These are phyloP conservation scores for Royoungia palumana DNA, from an alignment of 768 basidiomycete species.

Conservation along the genomic window DNA sequence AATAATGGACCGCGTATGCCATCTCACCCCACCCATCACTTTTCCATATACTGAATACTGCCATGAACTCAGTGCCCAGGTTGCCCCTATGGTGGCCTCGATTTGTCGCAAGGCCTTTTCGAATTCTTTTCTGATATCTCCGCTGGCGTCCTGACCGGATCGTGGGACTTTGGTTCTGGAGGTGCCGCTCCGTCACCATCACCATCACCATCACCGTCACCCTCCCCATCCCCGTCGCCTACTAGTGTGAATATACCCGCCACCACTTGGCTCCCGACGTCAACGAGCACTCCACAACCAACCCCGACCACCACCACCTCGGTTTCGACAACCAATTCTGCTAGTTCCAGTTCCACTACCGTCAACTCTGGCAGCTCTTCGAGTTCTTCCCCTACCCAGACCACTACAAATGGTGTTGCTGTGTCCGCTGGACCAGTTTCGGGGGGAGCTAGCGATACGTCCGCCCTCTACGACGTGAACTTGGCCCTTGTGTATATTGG, in stretches of 20 bases:
- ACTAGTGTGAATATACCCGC: conserved; percentile 5
- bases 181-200: conserved; percentile 21
- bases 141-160: conserved; percentile 54
- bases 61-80: conserved; percentile 51
- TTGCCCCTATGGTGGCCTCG: conserved; percentile 64
- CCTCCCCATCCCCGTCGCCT: conserved; percentile 20
- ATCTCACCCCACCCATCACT: neutral
- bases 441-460: neutral
- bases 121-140: conserved; percentile 46
- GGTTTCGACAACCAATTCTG: conserved; percentile 10
- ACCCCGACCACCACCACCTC: conserved; percentile 24
- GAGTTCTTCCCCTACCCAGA: conserved; percentile 20
- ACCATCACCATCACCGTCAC: conserved; percentile 20
- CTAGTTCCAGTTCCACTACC: conserved; percentile 6
- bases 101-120: conserved; percentile 68
- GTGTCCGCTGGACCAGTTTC: conserved; percentile 13
- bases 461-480: conserved; percentile 15
- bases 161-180: conserved; percentile 47
- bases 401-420: conserved; percentile 12
- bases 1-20: conserved; percentile 57
- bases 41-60: neutral
- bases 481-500: conserved; percentile 18
- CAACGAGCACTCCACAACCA: conserved; percentile 22
- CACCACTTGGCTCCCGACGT: conserved; percentile 23
- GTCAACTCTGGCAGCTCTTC: conserved; percentile 16